phyloP scores from a whole-genome alignment of 2,329 filamentous ascomycete genomes.

The Colletotrichum agaves region DNA sequence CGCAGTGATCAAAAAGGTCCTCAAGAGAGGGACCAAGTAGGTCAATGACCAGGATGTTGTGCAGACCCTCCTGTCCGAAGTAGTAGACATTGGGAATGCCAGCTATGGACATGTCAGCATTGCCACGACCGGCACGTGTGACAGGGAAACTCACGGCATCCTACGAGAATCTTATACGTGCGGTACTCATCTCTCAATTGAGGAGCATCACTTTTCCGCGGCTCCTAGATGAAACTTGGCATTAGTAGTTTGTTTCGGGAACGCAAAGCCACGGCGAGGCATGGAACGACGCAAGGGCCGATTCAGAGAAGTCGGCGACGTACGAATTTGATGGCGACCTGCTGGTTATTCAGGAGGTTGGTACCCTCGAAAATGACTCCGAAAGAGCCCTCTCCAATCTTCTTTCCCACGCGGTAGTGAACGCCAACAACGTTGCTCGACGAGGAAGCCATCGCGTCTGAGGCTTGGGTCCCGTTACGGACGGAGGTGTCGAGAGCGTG shows the following conservation, averaged over 20 bases:
- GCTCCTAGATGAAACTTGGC: constrained; percentile 72
- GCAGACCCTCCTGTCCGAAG: constrained; percentile 96
- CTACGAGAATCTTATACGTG: constrained; percentile 99
- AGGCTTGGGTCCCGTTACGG: constrained; percentile 40
- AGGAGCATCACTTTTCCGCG: constrained; percentile 97
- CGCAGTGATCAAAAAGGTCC: constrained; percentile 97
- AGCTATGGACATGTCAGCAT: constrained; percentile 63
- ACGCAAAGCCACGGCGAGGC: not conserved
- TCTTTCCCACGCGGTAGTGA: constrained; percentile 98
- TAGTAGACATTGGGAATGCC: constrained; percentile 99
- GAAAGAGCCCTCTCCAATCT: constrained; percentile 98
- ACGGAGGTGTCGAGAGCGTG: constrained; percentile 25
- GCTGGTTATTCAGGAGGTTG: constrained; percentile 98
- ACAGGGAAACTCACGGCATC: constrained; percentile 83
- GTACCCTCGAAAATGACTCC: constrained; percentile 99
- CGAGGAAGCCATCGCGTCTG: constrained; percentile 78
- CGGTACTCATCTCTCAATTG: constrained; percentile 98
- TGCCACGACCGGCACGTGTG: not conserved
- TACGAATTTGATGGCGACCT: constrained; percentile 99
- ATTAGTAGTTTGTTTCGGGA: constrained; percentile 20
- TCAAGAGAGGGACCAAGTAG: constrained; percentile 93
- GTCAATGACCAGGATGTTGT: constrained; percentile 99
- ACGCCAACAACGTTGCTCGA: constrained; percentile 98
- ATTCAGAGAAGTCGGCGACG: constrained; percentile 51
- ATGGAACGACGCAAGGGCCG: not conserved